Base-by-base conservation (phyloP, 257 asterid species). In the Solanum pennellii region DNA sequence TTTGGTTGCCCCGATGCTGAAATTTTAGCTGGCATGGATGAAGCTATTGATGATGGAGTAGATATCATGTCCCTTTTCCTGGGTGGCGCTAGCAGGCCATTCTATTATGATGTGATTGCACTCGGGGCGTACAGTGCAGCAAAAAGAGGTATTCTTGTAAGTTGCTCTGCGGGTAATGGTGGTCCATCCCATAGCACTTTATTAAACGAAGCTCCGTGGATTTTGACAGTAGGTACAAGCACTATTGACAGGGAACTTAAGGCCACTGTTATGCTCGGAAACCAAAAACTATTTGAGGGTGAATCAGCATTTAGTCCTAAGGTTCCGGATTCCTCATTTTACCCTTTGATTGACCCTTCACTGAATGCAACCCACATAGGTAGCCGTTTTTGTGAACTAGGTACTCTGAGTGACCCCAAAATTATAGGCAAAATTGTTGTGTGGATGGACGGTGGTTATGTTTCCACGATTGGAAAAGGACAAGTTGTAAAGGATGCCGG, bases 221-320 rank as follows among this genome's bases (percentile, higher is more conserved):
- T 89, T 18, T 91, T 93, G 29, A 89, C 93, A 0, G 95, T 93
- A 11, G 95, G 94, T 25, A 94, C 94, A 13, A 91, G 94, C 82
- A 90, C 93, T 0, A 83, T 52, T 21, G 93, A 92, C 31, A 84
- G 95, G 12, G 86, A 86, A 62, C 21, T 93, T 14, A 83, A 35
- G 79, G 93, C 90, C 2, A 86, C 84, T 1, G 92, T 88, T 5
- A 39, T 87, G 71, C 89, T 93, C 1, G 94, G 92, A 52, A 89
- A 92, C 73, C 41, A 77, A 1, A 56, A 83, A 42, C 31, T 73
- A n/a, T 68, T 88, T 2, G 47, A 87, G 7, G 95, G 95, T 0
- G 91, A 93, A 65, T 89, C 92, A 0, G 71, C 75, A 15, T 92
- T 74, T 21, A 14, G 31, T 66, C 35, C 20, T 25, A 65, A 66